Evolutionary conservation across 345 rosid species (phyloP).

Genomic region (Mallotus nudiflorus): DNA sequence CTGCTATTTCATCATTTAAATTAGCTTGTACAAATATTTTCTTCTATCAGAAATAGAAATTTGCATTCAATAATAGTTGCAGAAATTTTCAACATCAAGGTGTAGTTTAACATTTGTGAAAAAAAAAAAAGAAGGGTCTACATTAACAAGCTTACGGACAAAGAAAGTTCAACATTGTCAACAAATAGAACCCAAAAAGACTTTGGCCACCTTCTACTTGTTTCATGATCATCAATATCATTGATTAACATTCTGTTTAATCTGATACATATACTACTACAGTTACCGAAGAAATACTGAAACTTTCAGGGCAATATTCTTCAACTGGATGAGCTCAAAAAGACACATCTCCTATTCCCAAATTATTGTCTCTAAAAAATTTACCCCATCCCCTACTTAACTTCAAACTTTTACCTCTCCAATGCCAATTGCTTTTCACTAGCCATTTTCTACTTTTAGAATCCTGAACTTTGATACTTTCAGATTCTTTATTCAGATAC

Average conservation of each 20-base stretch:
- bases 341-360: constrained; percentile 9
- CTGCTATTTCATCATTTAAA: too few species aligned
- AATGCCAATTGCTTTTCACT: not conserved
- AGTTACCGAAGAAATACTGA: not conserved
- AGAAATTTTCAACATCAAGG: too few species aligned
- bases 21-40: too few species aligned
- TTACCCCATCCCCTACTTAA: constrained; percentile 16
- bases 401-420: not conserved
- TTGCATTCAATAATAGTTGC: too few species aligned
- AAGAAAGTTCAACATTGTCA: too few species aligned
- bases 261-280: too few species aligned
- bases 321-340: constrained; percentile 17
- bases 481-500: not conserved
- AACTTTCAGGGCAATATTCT: not conserved
- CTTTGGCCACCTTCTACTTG: not conserved
- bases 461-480: constrained; percentile 15
- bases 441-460: constrained; percentile 12
- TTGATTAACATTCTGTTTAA: too few species aligned
- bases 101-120: too few species aligned
- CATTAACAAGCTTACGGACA: too few species aligned
- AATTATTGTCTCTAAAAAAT: not conserved
- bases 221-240: not conserved
- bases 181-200: too few species aligned
- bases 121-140: too few species aligned
- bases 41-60: too few species aligned